Conservation (phyloP, 2,329 filamentous ascomycete genomes). For the Salinomyces thailandicus region DNA sequence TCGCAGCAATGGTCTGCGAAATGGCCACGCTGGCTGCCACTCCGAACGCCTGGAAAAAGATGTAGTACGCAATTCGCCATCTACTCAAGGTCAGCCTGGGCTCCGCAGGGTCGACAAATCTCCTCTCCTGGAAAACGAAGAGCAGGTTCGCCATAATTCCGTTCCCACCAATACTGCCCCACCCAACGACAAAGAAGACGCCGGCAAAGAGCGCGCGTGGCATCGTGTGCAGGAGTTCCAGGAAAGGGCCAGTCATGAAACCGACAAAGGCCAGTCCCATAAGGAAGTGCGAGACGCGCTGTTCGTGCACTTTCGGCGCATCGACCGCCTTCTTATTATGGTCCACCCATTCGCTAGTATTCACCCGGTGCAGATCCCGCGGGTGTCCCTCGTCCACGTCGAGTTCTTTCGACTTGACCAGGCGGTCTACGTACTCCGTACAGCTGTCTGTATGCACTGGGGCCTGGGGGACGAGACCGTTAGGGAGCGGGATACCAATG, state of each 20-base stretch:
- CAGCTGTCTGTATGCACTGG: constrained; percentile 49
- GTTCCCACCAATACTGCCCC: constrained; percentile 42
- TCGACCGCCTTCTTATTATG: constrained; percentile 36
- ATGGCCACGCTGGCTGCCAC: constrained; percentile 47
- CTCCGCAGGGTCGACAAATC: constrained; percentile 40
- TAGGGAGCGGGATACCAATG: constrained; percentile 48
- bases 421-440: constrained; percentile 29
- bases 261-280: constrained; percentile 46
- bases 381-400: constrained; percentile 24
- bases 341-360: constrained; percentile 24
- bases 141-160: constrained; percentile 43
- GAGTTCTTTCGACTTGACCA: constrained; percentile 35
- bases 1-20: constrained; percentile 49
- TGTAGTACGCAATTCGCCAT: constrained; percentile 40
- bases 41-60: constrained; percentile 41
- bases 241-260: constrained; percentile 47
- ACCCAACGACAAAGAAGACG: constrained; percentile 49
- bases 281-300: constrained; percentile 46
- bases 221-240: constrained; percentile 44
- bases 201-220: constrained; percentile 45
- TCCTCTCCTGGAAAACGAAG: constrained; percentile 38
- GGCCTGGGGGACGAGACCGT: constrained; percentile 50
- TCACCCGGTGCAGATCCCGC: not conserved
- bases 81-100: constrained; percentile 36
- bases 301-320: constrained; percentile 43